Base-by-base conservation (phyloP, 768 basidiomycete genomes). In the Leccinum truebloodii region DNA sequence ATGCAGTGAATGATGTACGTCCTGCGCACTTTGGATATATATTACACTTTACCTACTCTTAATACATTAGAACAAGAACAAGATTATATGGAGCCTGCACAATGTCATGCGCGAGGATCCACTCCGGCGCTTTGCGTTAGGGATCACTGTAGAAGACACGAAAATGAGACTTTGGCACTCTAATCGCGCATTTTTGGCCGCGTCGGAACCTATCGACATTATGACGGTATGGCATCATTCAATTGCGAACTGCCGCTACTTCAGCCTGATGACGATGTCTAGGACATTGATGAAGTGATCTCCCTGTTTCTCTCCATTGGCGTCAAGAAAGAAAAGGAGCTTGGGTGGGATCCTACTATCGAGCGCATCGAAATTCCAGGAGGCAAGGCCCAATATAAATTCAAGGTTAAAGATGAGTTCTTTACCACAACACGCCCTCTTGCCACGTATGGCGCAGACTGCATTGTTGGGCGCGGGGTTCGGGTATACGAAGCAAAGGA, bases 141-240 rank as follows among this genome's bases (percentile, higher is more conserved):
- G 41, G n/a, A 2, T 44, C n/a, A 44, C 41, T 16, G 6, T n/a
- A 2, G 41, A 44, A 3, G 41, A 44, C 41, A 44, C 8, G 41
- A 7, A n/a, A 16, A 7, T 69, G 65, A 63, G 75, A 22, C 1
- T 76, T 20, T 77, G 76, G 76, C 68, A 44, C 13, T 6, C 6
- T 14, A 39, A 52, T 53, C 37, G 46, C 5, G 48, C 55, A 16
- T 48, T 59, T 3, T 46, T 67, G n/a, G n/a, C 52, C 0, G 44
- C 50, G 8, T 59, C 52, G 6, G 8, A 1, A 6, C 39, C 58
- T 0, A 20, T 67, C 18, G 3, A 61, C 28, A 59, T 59, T 18
- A 39, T 32, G 32, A 32, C 34, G 34, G 34, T 34, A 34, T 34
- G 12, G 1, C 26, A 26, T 26, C 34, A 34, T 34, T 13, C 26